Base-by-base conservation (phyloP, 116 monocot genomes). In the Zostera marina region DNA sequence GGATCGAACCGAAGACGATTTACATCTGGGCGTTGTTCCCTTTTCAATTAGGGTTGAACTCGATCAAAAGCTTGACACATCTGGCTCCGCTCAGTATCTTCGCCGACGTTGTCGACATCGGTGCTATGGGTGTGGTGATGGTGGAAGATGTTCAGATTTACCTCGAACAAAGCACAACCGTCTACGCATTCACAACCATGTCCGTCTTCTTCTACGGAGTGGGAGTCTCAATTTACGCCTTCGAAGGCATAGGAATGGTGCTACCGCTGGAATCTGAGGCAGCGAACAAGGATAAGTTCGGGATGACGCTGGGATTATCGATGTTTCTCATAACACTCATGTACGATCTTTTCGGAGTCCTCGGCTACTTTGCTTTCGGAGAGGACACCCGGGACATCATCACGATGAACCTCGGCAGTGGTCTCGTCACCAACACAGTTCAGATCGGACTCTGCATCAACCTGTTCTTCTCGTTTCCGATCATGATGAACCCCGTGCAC, bases 401-500 rank as follows among this genome's bases (percentile, higher is more conserved):
- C 68, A 93, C 92, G 60, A 87, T 84, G 41, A 93, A 87, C 64
- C 70, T 93, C 42, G 92, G 84, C 13, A 20, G 12, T 4, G 92
- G 87, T 12, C 22, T 67, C 7, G 23, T 87, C 22, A 74, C 81
- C 21, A 24, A 68, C 22, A 1, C 72, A 14, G 81, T 93, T 13
- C 87, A 93, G 77, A n/a, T 93, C 22, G 84, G 92, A 0, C 81
- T 93, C 32, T 93, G 92, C 64, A 43, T 92, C 59, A 92, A 92
- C 66, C 76, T 92, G 52, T 87, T 92, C 87, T 83, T 92, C 70
- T 87, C 87, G 3, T 80, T 93, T 52, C 92, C 87, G 1, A 64
- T 87, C 43, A 93, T 87, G 92, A 93, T 87, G 92, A 76, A 93
- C 55, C 92, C 94, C 0, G 94, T 94, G 14, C 74, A 71, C 73